These are phyloP conservation scores for Yarrowia sp. DNA, from an alignment of 805 yeast genomes.

Conservation along the genomic window DNA sequence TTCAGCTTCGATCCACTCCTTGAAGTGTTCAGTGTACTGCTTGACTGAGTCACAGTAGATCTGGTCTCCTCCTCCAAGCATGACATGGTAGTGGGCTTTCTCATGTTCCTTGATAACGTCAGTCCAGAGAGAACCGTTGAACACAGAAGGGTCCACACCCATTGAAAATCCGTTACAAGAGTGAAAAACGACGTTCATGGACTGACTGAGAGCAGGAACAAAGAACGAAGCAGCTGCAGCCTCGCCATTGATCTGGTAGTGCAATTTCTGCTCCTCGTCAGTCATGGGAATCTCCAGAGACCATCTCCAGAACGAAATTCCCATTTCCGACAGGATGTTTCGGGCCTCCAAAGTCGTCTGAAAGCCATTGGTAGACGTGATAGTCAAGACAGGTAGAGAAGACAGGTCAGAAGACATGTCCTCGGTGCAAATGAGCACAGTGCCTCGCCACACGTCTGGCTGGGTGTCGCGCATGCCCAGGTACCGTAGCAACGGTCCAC, in stretches of 20 bases:
- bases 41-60: slow-evolving; percentile 83
- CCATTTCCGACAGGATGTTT: slow-evolving; percentile 47
- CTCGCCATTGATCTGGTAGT: slow-evolving; percentile 56
- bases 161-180: slow-evolving; percentile 92
- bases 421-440: slow-evolving; percentile 62
- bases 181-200: slow-evolving; percentile 79
- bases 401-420: slow-evolving; percentile 39
- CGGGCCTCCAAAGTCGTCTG: slow-evolving; percentile 39
- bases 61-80: slow-evolving; percentile 98
- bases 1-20: slow-evolving; percentile 61
- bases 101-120: slow-evolving; percentile 74
- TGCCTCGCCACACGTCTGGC: slow-evolving; percentile 58
- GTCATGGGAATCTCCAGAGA: slow-evolving; percentile 50
- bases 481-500: slow-evolving; percentile 75
- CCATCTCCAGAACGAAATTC: slow-evolving; percentile 65
- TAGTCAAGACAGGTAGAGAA: slow-evolving; percentile 38
- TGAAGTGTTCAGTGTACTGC: slow-evolving; percentile 46
- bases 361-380: slow-evolving; percentile 16
- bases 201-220: slow-evolving; percentile 59
- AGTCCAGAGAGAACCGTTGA: slow-evolving; percentile 77
- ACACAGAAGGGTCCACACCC: slow-evolving; percentile 61
- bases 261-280: slow-evolving; percentile 57
- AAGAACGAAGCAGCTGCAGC: slow-evolving; percentile 58
- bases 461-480: slow-evolving; percentile 55
- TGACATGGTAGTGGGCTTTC: slow-evolving; percentile 73